phyloP scores from a whole-genome alignment of 2,329 filamentous ascomycete species.

The Fusarium xyrophilum region DNA sequence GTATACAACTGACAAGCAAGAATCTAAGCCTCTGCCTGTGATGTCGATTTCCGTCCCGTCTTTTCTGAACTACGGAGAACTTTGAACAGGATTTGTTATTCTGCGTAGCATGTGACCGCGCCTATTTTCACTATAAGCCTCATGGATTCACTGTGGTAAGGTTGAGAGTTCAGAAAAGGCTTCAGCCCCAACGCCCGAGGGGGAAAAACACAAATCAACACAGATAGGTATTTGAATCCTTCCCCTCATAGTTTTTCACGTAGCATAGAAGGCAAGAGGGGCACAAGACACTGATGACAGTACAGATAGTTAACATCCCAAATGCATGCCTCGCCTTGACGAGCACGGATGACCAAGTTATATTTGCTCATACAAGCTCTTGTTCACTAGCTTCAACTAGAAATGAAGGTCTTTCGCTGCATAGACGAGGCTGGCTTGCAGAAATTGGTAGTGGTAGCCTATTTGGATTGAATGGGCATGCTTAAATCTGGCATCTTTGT shows the following conservation, averaged over 20 bases:
- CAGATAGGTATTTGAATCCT: neutral
- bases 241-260: too few species aligned
- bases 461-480: neutral
- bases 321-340: neutral
- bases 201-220: neutral
- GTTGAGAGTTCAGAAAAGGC: neutral
- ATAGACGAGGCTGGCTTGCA: rapidly evolving
- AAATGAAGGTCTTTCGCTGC: neutral
- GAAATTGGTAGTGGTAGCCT: rapidly evolving
- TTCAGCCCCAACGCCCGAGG: neutral
- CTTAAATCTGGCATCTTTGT: neutral
- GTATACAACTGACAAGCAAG: too few species aligned
- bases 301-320: rapidly evolving
- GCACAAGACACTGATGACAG: neutral
- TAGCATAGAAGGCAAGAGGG: too few species aligned
- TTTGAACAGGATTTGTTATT: neutral
- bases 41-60: too few species aligned
- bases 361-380: neutral
- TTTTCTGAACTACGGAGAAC: too few species aligned
- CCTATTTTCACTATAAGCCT: too few species aligned
- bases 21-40: neutral
- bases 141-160: neutral
- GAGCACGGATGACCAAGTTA: too few species aligned
- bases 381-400: neutral
- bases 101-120: neutral